Evolutionary conservation across 2,329 filamentous ascomycete species (phyloP).

Genomic region (Saccharata proteae): DNA sequence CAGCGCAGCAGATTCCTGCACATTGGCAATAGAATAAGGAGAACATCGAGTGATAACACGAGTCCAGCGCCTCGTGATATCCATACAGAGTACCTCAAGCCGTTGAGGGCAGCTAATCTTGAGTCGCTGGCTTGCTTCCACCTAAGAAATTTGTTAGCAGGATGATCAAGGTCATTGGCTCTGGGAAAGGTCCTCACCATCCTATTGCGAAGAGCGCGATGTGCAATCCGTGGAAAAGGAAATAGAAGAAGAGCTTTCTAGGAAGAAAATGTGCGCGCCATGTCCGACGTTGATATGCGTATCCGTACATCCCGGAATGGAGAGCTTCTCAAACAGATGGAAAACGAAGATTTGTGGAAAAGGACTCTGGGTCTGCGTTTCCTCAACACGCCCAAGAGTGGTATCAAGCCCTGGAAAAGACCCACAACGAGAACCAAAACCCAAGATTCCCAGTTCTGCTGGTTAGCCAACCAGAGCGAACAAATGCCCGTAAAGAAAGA

Average conservation of each 20-base stretch:
- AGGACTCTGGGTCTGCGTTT: not conserved
- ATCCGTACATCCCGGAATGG: too few species aligned
- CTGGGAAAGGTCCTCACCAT: slow-evolving; percentile 49
- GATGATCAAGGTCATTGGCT: slow-evolving; percentile 4
- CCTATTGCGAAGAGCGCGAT: slow-evolving; percentile 68
- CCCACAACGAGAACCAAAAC: too few species aligned
- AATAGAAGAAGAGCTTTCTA: slow-evolving; percentile 64
- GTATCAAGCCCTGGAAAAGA: too few species aligned
- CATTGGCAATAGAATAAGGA: slow-evolving; percentile 85
- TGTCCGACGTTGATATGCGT: too few species aligned
- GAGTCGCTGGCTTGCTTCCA: slow-evolving; percentile 60
- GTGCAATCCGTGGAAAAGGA: slow-evolving; percentile 71
- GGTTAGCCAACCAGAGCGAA: too few species aligned
- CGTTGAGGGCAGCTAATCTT: slow-evolving; percentile 66
- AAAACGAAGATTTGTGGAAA: not conserved
- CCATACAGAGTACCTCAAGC: slow-evolving; percentile 81
- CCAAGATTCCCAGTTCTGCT: too few species aligned
- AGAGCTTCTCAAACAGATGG: too few species aligned
- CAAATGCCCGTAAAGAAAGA: too few species aligned
- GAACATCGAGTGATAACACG: slow-evolving; percentile 69
- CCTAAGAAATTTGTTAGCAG: slow-evolving; percentile 41
- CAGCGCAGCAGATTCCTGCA: slow-evolving; percentile 81
- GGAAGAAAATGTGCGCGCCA: slow-evolving; percentile 41
- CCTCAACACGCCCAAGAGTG: too few species aligned
- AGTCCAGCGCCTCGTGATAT: slow-evolving; percentile 87